Percentiles rank a stretch among this genome's conserved stretches.
phyloP scores from a whole-genome alignment of 2,329 filamentous ascomycete genomes.

The Fusarium lateritium region DNA sequence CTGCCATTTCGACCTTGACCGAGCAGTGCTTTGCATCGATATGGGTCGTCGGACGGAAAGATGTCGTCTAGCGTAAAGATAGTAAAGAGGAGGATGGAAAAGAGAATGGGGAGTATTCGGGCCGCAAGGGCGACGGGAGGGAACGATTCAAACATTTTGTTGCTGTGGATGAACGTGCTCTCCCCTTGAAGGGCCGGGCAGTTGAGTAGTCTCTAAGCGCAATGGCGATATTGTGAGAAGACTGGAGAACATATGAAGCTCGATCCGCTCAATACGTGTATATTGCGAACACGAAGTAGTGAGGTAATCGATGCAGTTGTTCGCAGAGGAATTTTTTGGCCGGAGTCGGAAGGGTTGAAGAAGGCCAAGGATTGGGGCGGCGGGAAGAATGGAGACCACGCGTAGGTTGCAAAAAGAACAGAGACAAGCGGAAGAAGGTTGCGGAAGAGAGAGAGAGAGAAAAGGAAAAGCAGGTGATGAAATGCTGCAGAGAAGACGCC shows the following conservation, averaged over 20 bases:
- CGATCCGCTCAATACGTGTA: not conserved
- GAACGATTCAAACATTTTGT: slow-evolving; percentile 32
- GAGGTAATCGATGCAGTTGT: not conserved
- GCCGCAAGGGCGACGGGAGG: slow-evolving; percentile 22
- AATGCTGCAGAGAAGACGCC: not conserved
- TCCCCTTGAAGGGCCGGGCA: not conserved
- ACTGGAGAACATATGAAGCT: not conserved
- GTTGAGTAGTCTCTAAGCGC: not conserved
- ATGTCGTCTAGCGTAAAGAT: slow-evolving; percentile 35
- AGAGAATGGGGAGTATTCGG: slow-evolving; percentile 39
- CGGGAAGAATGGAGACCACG: not conserved
- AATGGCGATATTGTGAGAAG: not conserved
- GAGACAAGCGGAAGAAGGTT: not conserved
- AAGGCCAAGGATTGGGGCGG: not conserved
- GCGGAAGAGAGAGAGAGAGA: not conserved
- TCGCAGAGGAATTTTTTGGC: not conserved
- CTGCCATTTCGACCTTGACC: slow-evolving; percentile 59
- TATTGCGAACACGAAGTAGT: not conserved
- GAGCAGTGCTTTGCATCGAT: slow-evolving; percentile 66
- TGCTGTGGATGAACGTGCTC: not conserved
- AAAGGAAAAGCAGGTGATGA: not conserved
- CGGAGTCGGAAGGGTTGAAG: not conserved
- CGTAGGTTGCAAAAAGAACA: not conserved
- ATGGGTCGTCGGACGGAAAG: slow-evolving; percentile 58
- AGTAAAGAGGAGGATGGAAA: slow-evolving; percentile 37